Evolutionary conservation across 495 filamentous ascomycete species (phyloP).

Genomic region (Evernia prunastri): DNA sequence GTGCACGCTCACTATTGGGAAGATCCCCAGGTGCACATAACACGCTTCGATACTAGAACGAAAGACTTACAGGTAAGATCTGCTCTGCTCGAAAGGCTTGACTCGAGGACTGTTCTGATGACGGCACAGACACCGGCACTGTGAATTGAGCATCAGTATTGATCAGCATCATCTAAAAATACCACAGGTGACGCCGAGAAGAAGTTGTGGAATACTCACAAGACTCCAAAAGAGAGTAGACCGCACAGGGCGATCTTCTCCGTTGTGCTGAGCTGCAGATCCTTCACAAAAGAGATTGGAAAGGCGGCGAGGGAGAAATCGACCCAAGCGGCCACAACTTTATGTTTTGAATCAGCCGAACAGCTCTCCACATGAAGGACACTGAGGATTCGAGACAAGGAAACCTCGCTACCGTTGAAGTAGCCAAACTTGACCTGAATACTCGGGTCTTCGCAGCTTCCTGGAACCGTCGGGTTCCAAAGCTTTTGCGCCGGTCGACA

Average conservation of each 20-base stretch:
- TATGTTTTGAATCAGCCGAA: background rate
- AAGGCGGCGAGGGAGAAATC: slow-evolving; percentile 19
- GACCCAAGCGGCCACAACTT: slow-evolving; percentile 8
- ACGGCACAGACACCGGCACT: slow-evolving; percentile 6
- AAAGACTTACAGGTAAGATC: background rate
- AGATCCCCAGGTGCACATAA: background rate
- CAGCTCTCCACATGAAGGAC: no score
- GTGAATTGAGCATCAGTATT: no score
- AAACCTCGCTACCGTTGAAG: slow-evolving; percentile 5
- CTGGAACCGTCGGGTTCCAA: slow-evolving; percentile 14
- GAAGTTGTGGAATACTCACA: background rate
- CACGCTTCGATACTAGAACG: background rate
- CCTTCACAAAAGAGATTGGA: slow-evolving; percentile 12
- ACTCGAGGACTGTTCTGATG: slow-evolving; percentile 2
- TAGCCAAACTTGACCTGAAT: background rate
- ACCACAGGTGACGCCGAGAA: background rate
- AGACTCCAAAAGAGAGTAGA: slow-evolving; percentile 18
- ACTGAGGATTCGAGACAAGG: background rate
- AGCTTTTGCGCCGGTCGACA: slow-evolving; percentile 10
- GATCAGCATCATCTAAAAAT: no score
- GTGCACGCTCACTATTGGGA: no score
- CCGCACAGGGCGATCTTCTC: slow-evolving; percentile 9
- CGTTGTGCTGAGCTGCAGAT: slow-evolving; percentile 5
- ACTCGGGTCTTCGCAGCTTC: background rate
- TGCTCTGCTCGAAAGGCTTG: background rate